Evolutionary conservation across 371 early-diverging fungal genomes (phyloP).

Genomic region (Zychaea mexicana): DNA sequence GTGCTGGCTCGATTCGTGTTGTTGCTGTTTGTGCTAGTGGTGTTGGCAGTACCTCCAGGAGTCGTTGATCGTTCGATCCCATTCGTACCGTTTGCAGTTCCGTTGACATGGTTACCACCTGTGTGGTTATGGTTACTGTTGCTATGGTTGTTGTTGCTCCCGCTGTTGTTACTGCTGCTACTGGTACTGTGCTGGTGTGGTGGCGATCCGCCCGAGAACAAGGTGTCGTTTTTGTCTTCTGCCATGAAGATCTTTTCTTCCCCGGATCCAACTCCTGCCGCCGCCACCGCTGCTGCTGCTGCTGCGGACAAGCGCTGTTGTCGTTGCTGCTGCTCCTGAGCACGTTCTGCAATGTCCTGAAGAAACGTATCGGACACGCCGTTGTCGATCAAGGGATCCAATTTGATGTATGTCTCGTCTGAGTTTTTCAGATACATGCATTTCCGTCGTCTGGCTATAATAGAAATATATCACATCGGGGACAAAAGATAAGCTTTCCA

Average conservation of each 20-base stretch:
- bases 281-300: background rate
- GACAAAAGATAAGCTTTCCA: background rate
- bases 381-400: constrained; percentile 34
- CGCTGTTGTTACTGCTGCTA: background rate
- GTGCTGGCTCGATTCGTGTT: constrained; percentile 17
- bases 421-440: constrained; percentile 49
- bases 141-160: background rate
- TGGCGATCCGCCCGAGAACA: constrained; percentile 25
- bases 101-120: too few relatives aligned
- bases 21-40: background rate
- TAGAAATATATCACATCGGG: background rate
- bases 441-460: constrained; percentile 45
- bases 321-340: constrained; percentile 19
- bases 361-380: constrained; percentile 21
- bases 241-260: constrained; percentile 21
- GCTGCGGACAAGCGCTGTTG: background rate
- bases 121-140: too few relatives aligned
- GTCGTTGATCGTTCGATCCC: background rate
- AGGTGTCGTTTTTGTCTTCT: constrained; percentile 23
- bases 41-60: background rate
- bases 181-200: background rate
- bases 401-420: constrained; percentile 48
- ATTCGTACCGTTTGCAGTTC: background rate
- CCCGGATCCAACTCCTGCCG: background rate
- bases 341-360: constrained; percentile 28